phyloP scores from a whole-genome alignment of 441 rosid species.

The Pelargonium citronellum region DNA sequence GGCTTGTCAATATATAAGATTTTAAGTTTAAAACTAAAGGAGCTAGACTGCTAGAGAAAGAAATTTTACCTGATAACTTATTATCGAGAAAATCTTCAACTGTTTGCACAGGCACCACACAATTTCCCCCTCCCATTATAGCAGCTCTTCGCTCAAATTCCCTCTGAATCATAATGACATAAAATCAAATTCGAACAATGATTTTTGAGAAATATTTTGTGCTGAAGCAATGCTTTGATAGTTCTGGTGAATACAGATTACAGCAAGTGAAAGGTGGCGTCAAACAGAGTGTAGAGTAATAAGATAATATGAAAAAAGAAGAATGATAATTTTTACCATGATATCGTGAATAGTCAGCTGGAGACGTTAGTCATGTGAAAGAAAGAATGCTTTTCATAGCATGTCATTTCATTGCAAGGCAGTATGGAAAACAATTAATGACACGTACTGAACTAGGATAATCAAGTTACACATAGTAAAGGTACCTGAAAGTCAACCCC shows the following conservation, averaged over 20 bases:
- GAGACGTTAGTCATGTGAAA: background rate
- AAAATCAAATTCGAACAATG: conserved; percentile 10
- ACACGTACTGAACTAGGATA: background rate
- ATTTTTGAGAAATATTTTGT: conserved; percentile 8
- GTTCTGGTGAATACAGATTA: background rate
- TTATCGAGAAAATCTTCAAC: conserved; percentile 69
- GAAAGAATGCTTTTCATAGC: background rate
- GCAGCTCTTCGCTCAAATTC: conserved; percentile 88
- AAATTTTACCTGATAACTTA: conserved; percentile 55
- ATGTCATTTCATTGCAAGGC: background rate
- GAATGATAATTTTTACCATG: background rate
- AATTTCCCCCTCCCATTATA: conserved; percentile 75
- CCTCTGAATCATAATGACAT: conserved; percentile 41
- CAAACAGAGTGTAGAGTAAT: background rate
- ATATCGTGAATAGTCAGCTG: background rate
- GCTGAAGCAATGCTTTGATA: conserved; percentile 3
- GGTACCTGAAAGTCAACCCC: conserved; percentile 85
- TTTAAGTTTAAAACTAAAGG: background rate
- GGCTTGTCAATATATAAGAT: conserved; percentile 19
- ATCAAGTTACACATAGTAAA: conserved; percentile 12
- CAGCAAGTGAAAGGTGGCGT: background rate
- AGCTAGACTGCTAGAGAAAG: background rate
- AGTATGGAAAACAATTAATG: background rate
- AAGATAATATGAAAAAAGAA: background rate
- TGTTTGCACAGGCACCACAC: conserved; percentile 74